These are phyloP conservation scores for Dictyostelium citrinum DNA, from an alignment of 78 protist genomes.

Conservation along the genomic window DNA sequence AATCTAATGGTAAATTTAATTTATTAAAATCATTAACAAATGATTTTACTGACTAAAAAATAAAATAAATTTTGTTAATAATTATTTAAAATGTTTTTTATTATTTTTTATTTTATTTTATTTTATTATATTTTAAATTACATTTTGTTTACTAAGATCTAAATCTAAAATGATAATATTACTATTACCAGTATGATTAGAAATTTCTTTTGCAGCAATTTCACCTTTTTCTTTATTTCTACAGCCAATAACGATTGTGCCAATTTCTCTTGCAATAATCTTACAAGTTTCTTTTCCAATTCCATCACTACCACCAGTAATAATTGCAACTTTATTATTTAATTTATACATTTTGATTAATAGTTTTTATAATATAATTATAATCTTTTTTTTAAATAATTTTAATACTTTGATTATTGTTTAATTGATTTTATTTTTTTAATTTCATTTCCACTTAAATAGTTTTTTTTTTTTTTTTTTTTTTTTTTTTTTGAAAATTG, in stretches of 20 bases:
- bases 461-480: neutral
- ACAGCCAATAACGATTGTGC: neutral
- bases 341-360: neutral
- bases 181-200: neutral
- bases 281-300: conserved; percentile 45
- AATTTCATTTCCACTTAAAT: neutral
- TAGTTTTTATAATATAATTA: too few species aligned
- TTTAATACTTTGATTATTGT: neutral
- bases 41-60: conserved; percentile 11
- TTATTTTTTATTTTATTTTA: too few species aligned
- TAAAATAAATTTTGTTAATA: too few species aligned
- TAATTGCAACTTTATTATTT: neutral
- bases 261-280: conserved; percentile 5
- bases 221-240: neutral
- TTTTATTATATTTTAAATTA: too few species aligned
- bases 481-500: neutral
- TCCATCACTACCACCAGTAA: conserved; percentile 32
- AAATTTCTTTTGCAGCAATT: conserved; percentile 6
- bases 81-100: too few species aligned
- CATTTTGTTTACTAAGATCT: conserved; percentile 1
- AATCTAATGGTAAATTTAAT: conserved; percentile 13
- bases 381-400: too few species aligned
- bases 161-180: neutral
- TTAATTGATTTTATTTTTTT: neutral
- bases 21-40: conserved; percentile 25